phyloP scores from a whole-genome alignment of 176 grass and related monocot genomes.

The Elaeis guineensis region DNA sequence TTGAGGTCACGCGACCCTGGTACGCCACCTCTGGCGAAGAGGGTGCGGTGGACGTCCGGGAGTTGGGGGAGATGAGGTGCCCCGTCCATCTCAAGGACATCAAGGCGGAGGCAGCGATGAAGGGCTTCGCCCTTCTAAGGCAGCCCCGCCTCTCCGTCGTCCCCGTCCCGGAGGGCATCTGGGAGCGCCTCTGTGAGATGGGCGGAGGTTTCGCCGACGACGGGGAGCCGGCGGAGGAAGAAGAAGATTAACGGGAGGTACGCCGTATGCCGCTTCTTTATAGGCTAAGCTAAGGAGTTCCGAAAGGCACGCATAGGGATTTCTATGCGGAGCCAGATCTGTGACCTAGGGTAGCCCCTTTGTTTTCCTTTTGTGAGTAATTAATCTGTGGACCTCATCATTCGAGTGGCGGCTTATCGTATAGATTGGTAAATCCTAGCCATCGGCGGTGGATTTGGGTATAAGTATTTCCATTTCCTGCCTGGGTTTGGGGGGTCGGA shows the following conservation, averaged over 20 bases:
- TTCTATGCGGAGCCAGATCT: too few species aligned
- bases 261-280: too few species aligned
- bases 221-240: conserved; percentile 12
- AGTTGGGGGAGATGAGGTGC: conserved; percentile 35
- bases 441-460: too few species aligned
- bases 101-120: conserved; percentile 60
- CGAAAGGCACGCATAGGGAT: too few species aligned
- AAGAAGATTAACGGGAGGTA: not conserved
- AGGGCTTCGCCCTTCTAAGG: conserved; percentile 56
- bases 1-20: conserved; percentile 54
- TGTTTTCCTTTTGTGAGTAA: too few species aligned
- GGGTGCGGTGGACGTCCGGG: conserved; percentile 69
- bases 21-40: conserved; percentile 23
- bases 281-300: too few species aligned
- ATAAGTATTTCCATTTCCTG: too few species aligned
- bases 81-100: conserved; percentile 50
- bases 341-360: too few species aligned
- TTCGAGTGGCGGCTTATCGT: too few species aligned
- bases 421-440: too few species aligned
- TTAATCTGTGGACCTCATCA: too few species aligned
- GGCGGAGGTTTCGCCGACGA: conserved; percentile 48
- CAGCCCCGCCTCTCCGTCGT: conserved; percentile 80
- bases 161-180: conserved; percentile 46
- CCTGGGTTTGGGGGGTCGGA: too few species aligned
- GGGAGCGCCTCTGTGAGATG: conserved; percentile 65